Base-by-base conservation (phyloP, 2,329 filamentous ascomycete genomes). In the Cryphonectria radicalis region DNA sequence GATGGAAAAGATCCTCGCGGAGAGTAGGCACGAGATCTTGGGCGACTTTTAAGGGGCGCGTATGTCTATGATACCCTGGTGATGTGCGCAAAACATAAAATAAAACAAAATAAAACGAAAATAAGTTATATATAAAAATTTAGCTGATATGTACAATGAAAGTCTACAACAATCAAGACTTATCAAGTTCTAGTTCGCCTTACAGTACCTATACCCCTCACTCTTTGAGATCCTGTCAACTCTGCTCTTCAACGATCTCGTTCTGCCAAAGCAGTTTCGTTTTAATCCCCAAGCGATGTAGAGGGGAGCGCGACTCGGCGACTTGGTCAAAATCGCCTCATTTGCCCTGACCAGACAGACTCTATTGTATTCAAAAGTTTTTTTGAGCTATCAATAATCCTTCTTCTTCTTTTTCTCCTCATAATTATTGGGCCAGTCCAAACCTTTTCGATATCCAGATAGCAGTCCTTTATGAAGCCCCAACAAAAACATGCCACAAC, bases 1-100 rank as follows among this genome's bases (percentile, higher is more conserved):
- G 59, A 73, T 73, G 72, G 72, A 69, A 59, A 65, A 13, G 25
- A 57, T 69, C 43, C 70, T 73, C 46, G n/a, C n/a, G 50, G 59
- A 63, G n/a, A n/a, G 37, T 0, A 69, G 55, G 17, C 70, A 73
- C 25, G 63, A 67, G 22, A 19, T 69, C 4, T 32, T 19, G 1
- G 50, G 66, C 25, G 63, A 62, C 14, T 73, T 73, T 28, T 73
- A 50, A 73, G 50, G 50, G 50, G n/a, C 22, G 42, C 28, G 37
- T 50, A 64, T 60, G 53, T 59, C 42, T 35, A 28, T 32, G 32
- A 40, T 46, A 32, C 67, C 53, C 68, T 63, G 55, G 14, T 13
- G 28, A 59, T 19, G 14, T 59, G 55, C 35, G 55, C 35, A 6
- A 19, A 19, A 25, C 22, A 50, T 32, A 22, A 11, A 37, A 37